Evolutionary conservation across 306 rosid genomes (phyloP), one percentile per base, ranked within the genome.

Genomic region (Sicyos baderoa): DNA sequence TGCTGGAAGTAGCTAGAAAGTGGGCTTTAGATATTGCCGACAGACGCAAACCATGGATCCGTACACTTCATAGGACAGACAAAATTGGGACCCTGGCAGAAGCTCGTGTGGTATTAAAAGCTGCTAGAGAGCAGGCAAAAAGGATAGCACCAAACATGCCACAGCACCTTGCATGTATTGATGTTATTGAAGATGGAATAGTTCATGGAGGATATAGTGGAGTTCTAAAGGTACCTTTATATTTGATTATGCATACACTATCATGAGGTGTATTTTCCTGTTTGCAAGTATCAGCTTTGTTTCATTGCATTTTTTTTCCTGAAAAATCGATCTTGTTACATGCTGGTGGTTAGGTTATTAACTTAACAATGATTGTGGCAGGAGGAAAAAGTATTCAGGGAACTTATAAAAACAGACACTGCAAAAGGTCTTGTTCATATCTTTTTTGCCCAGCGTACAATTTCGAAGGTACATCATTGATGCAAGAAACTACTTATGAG

Each of bases 181-280:
- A 94, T 75, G 96, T 84, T 72, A 79, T 94, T 19, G 96, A 90
- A 82, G 88, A 86, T 52, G 99, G 99, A 69, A 75, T 94, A 57
- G 74, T 94, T 70, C 91, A 86, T 65, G 99, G 99, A 76, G 99
- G 99, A 40, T 93, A 90, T 79, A 88, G 97, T 78, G 99, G 99
- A 77, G 81, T 85, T 75, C 71, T 94, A 68, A 85, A 77, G 95
- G 99, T 94, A 93, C 76, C 47, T 61, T 67, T 47, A 13, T 48
- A 22, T 65, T 65, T 45, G 11, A 65, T 47, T 65, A 40, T 65
- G 71, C 54, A 7, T 66, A 47, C 2, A 10, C 54, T 13, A 25
- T 15, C 25, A 10, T 66, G 32, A 42, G 37, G 63, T 67, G 51
- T 23, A 66, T 74, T 16, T 44, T 81, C 40, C 29, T 75, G 70